phyloP scores from a whole-genome alignment of 768 basidiomycete genomes.

The Lactifluus volemus region DNA sequence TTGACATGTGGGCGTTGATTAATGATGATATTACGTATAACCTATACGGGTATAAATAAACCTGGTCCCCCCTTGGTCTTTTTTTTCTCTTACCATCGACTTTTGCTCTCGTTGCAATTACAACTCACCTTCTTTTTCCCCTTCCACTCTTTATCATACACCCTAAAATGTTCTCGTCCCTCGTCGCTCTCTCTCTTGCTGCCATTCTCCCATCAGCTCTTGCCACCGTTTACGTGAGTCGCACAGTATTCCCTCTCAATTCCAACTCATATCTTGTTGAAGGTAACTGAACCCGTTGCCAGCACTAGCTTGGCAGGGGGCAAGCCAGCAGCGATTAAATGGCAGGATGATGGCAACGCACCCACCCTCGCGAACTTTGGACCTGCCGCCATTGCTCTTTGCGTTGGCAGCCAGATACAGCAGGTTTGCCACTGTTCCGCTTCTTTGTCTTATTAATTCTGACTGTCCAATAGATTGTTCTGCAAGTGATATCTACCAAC shows the following conservation, averaged over 20 bases:
- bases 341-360: slow-evolving; percentile 45
- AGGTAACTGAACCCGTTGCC: slow-evolving; percentile 53
- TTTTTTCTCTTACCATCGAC: background rate
- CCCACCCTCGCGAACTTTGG: slow-evolving; percentile 50
- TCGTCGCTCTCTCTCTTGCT: slow-evolving; percentile 6
- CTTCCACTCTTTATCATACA: slow-evolving; percentile 11
- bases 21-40: too few species aligned
- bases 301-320: slow-evolving; percentile 42
- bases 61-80: background rate
- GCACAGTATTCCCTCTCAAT: background rate
- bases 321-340: slow-evolving; percentile 39
- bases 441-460: slow-evolving; percentile 14
- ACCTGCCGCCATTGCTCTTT: slow-evolving; percentile 44
- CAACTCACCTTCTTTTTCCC: slow-evolving; percentile 7
- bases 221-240: slow-evolving; percentile 15
- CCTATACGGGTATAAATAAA: too few species aligned
- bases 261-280: background rate
- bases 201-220: slow-evolving; percentile 9
- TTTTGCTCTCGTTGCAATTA: background rate
- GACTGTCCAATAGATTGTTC: slow-evolving; percentile 34
- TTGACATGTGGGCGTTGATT: too few species aligned
- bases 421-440: slow-evolving; percentile 38
- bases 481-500: slow-evolving; percentile 42
- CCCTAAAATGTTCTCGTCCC: slow-evolving; percentile 16
- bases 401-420: slow-evolving; percentile 52